Conservation (phyloP, 495 filamentous ascomycete genomes). For the Penicillium cosmopolitanum region DNA sequence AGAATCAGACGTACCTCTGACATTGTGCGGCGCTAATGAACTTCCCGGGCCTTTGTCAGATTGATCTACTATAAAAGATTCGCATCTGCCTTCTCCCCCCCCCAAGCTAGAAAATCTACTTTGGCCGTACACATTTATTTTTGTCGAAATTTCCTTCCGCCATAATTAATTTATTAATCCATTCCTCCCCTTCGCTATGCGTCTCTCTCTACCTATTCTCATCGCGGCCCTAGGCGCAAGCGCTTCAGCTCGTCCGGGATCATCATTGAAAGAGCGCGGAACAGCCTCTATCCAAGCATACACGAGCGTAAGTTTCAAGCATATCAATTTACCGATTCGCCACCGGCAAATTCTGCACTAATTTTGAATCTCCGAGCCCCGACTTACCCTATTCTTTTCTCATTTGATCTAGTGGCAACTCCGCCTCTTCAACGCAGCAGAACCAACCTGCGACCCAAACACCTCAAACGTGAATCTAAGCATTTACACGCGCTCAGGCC, state of each 20-base stretch:
- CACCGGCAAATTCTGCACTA: no score
- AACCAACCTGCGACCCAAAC: conserved; percentile 29
- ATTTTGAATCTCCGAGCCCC: background rate
- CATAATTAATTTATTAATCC: background rate
- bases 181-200: background rate
- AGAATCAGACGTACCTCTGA: background rate
- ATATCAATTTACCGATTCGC: no score
- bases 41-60: background rate
- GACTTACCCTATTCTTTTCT: background rate
- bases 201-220: background rate
- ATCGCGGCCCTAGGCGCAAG: background rate
- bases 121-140: no score
- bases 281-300: background rate
- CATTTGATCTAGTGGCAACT: conserved; percentile 33
- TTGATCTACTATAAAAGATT: background rate
- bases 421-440: conserved; percentile 26
- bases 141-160: background rate
- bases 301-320: conserved; percentile 18
- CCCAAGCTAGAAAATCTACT: no score
- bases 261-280: background rate
- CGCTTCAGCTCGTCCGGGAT: background rate
- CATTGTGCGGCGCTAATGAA: background rate
- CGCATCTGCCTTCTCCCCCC: background rate
- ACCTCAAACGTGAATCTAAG: conserved; percentile 25
- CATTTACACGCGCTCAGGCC: conserved; percentile 26